Base-by-base conservation (phyloP, 495 filamentous ascomycete genomes). In the Penicilliopsis zonata region DNA sequence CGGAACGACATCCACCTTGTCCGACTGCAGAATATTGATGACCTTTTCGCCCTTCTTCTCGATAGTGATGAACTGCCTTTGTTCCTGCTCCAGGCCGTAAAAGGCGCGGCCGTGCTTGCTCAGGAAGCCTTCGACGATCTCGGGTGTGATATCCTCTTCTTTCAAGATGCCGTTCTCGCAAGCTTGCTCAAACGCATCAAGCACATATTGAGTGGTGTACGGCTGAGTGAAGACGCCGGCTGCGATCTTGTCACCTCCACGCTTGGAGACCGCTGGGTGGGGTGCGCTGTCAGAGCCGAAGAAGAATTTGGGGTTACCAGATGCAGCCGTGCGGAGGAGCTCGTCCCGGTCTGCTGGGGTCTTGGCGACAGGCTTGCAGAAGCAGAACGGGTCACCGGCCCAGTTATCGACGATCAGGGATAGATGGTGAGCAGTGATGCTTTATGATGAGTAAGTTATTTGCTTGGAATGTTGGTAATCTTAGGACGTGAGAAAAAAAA, bases 181-280 rank as follows among this genome's bases (percentile, higher is more conserved):
- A 6, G 67, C 84, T 44, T 78, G 70, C 52, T 82, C 80, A 17
- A 93, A 65, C 12, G 82, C 80, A 36, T 71, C 68, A 17, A 93
- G 44, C 19, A 88, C 80, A 17, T 80, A 64, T 34, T 79, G 74
- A 9, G 82, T 75, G n/a, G 74, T 76, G 46, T 76, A 83, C n/a
- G 82, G 80, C 52, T 94, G 86, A 5, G 86, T 94, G 59, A 92
- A 94, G 5, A 88, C 79, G 15, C 88, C 86, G 3, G 82, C 85
- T 4, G 85, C 82, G n/a, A 66, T 55, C 55, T 70, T 80, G 31
- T 64, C 63, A 29, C 54, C 63, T 35, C 67, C 72, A 35, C 74
- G 69, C 63, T 94, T 94, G 30, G 79, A 73, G 9, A 55, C 50
- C 9, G 78, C 69, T 6, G 78, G 76, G 58, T 95, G 87, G 14